Base-by-base conservation (phyloP, 306 rosid species). In the Castanospermum australe region DNA sequence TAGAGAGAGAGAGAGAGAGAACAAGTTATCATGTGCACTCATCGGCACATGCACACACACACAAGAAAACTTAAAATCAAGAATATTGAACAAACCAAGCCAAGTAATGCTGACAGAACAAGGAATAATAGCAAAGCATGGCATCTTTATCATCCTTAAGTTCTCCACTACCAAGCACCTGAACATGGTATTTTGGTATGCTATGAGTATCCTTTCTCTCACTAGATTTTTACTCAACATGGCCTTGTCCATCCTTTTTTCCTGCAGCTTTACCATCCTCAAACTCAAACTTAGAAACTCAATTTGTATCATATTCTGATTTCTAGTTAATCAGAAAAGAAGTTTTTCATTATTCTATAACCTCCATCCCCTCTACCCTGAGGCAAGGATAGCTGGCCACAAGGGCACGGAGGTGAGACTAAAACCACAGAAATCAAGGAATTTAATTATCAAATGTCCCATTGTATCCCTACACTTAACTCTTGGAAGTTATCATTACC, bases 231-330 rank as follows among this genome's bases (percentile, higher is more conserved):
- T 36, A 72, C 32, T 50, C 38, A 13, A 73, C 69, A 36, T 55
- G 12, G 22, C 35, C 50, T 17, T 65, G n/a, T 55, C 30, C 70
- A 59, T 65, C 59, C 71, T 33, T 74, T 81, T 59, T 20, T 44
- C 51, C 64, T 63, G 65, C 76, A 54, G 79, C 54, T 73, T 45
- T 36, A 83, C 45, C 47, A 67, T 48, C 57, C 71, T 38, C 73
- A 39, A 76, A 33, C 39, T 76, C 66, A 71, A 25, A 65, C 55
- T 51, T 50, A 57, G 77, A 73, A 51, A 47, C 54, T 57, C 39
- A 70, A 25, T 50, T 67, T 78, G 33, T 32, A 66, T 64, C 35
- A 66, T 79, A 52, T 22, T n/a, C n/a, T n/a, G 45, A 67, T 52
- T 39, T 44, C 57, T 67, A 75, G 30, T 42, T 57, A 17, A 47